Conservation (phyloP, 2,329 filamentous ascomycete genomes). For the Alternaria panax region DNA sequence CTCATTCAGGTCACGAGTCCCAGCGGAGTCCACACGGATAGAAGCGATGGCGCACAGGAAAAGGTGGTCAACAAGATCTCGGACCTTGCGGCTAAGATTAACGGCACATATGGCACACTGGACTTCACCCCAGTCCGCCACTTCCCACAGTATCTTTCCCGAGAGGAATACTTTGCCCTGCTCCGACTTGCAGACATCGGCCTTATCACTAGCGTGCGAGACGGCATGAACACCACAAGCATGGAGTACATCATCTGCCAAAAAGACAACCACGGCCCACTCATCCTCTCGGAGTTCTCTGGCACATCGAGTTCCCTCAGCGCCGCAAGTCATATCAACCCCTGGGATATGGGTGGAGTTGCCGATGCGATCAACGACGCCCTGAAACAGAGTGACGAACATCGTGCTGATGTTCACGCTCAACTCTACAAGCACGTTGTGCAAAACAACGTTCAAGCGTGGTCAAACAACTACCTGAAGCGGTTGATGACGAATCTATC, state of each 20-base stretch:
- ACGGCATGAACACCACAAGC: conserved; percentile 98
- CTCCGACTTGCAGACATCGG: conserved; percentile 89
- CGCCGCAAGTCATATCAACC: conserved; percentile 94
- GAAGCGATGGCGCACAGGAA: conserved; percentile 73
- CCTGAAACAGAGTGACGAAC: conserved; percentile 74
- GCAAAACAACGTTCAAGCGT: conserved; percentile 83
- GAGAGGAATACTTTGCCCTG: conserved; percentile 94
- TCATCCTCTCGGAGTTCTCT: conserved; percentile 96
- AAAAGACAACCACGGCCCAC: conserved; percentile 81
- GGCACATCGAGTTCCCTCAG: conserved; percentile 86
- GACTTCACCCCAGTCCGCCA: conserved; percentile 92
- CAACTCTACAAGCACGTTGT: conserved; percentile 85
- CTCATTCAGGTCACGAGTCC: conserved; percentile 95
- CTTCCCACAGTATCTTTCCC: conserved; percentile 89
- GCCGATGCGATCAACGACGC: conserved; percentile 84
- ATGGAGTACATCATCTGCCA: conserved; percentile 95
- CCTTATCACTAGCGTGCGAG: conserved; percentile 91
- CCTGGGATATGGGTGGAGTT: conserved; percentile 87
- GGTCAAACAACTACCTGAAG: conserved; percentile 81
- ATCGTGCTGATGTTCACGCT: conserved; percentile 72
- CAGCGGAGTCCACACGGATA: conserved; percentile 77
- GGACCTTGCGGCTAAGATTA: conserved; percentile 89
- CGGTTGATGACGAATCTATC: conserved; percentile 81
- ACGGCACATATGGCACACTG: conserved; percentile 86
- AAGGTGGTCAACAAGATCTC: conserved; percentile 89